Percentiles rank a stretch among this genome's conserved stretches.
Evolutionary conservation across 495 filamentous ascomycete species (phyloP).

Genomic region (Lasiosphaeriaceae sp.): DNA sequence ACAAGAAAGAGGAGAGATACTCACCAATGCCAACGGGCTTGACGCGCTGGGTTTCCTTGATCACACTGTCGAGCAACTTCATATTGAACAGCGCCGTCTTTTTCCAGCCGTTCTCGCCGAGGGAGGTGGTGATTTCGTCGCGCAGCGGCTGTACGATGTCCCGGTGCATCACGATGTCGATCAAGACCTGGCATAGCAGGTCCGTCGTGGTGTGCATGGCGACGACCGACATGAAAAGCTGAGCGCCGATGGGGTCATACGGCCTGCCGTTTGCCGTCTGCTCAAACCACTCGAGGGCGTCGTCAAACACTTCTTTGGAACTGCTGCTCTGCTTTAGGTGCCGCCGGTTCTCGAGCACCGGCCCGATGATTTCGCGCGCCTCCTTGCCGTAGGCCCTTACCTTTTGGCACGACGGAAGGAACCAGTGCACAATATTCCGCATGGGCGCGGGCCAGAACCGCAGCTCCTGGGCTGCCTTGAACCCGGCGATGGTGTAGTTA

Average conservation of each 20-base stretch:
- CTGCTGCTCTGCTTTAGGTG: constrained; percentile 19
- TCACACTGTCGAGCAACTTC: constrained; percentile 49
- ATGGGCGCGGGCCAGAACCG: constrained; percentile 28
- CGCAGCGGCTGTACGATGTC: constrained; percentile 34
- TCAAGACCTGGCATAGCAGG: constrained; percentile 29
- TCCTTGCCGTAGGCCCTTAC: constrained; percentile 18
- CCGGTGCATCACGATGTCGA: constrained; percentile 33
- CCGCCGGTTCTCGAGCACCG: constrained; percentile 27
- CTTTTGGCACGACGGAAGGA: constrained; percentile 29
- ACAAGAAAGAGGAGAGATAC: neutral
- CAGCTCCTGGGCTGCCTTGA: constrained; percentile 29
- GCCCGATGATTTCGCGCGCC: constrained; percentile 21
- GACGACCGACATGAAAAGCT: constrained; percentile 26
- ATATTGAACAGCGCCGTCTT: constrained; percentile 50
- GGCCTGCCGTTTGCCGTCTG: constrained; percentile 21
- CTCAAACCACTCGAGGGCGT: constrained; percentile 36
- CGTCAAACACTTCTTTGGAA: constrained; percentile 21
- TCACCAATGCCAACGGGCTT: constrained; percentile 26
- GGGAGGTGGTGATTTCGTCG: constrained; percentile 31
- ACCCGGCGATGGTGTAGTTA: constrained; percentile 33
- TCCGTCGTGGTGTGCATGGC: constrained; percentile 39
- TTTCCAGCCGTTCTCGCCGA: constrained; percentile 36
- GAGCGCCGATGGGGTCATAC: constrained; percentile 25
- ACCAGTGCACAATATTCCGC: constrained; percentile 30
- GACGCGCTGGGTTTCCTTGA: constrained; percentile 44